A percentile compares a stretch with the other conserved stretches of the same genome.
These are phyloP conservation scores for Tanacetum coccineum DNA, from an alignment of 129 eudicot genomes.

Conservation along the genomic window DNA sequence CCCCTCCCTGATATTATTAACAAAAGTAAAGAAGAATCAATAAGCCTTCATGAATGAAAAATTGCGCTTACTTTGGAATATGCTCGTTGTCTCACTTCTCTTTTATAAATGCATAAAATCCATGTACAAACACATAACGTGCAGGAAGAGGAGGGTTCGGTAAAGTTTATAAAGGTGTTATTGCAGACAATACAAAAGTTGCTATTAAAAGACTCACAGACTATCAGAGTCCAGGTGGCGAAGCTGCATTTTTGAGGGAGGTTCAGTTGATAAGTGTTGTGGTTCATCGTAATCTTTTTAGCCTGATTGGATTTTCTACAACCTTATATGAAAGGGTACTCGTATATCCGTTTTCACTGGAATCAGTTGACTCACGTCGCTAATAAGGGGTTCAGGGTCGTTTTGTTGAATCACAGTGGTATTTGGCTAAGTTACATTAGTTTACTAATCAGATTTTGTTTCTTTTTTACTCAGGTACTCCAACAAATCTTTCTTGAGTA, in stretches of 20 bases:
- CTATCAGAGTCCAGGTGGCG: constrained; percentile 85
- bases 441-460: no score
- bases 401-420: no score
- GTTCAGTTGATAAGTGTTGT: constrained; percentile 87
- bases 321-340: constrained; percentile 81
- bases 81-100: background rate
- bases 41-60: no score
- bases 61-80: no score
- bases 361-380: no score
- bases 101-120: background rate
- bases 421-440: no score
- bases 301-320: constrained; percentile 69
- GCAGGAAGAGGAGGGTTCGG: constrained; percentile 96
- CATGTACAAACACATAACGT: no score
- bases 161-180: constrained; percentile 74
- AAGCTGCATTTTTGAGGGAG: constrained; percentile 90
- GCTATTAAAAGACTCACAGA: constrained; percentile 81
- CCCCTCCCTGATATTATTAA: no score
- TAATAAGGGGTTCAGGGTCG: no score
- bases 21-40: no score
- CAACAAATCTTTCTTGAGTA: no score
- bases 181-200: constrained; percentile 66
- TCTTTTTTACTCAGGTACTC: no score
- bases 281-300: constrained; percentile 80
- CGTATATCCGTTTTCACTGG: constrained; percentile 88